Evolutionary conservation across 768 basidiomycete genomes (phyloP).

Genomic region (Tremella fuciformis): DNA sequence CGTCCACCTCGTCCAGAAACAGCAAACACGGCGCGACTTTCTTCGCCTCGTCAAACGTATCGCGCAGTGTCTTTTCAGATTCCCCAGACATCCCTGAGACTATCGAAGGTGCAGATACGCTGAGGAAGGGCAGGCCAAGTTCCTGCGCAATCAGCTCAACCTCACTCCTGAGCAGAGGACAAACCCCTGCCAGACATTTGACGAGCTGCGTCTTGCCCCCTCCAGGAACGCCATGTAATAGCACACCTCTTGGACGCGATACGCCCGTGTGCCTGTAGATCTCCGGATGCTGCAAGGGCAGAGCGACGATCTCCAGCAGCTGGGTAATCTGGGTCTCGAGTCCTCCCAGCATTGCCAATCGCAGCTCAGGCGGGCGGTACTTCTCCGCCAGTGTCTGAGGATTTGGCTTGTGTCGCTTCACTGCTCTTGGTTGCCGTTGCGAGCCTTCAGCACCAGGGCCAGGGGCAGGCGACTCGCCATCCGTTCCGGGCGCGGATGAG

Average conservation of each 20-base stretch:
- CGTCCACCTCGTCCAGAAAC: constrained; percentile 97
- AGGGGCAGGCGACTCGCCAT: background rate
- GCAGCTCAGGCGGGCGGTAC: constrained; percentile 69
- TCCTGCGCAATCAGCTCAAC: constrained; percentile 59
- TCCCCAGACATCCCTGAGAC: constrained; percentile 99
- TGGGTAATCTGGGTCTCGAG: constrained; percentile 82
- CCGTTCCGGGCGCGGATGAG: background rate
- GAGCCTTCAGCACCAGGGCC: background rate
- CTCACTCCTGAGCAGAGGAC: constrained; percentile 37
- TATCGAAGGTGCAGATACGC: constrained; percentile 88
- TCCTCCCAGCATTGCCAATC: constrained; percentile 83
- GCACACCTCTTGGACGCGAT: constrained; percentile 83
- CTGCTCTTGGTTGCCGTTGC: background rate
- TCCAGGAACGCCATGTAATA: constrained; percentile 92
- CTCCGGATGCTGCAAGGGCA: constrained; percentile 93
- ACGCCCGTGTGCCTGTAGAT: constrained; percentile 91
- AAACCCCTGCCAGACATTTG: constrained; percentile 89
- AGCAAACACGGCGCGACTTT: constrained; percentile 85
- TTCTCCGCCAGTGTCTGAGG: constrained; percentile 53
- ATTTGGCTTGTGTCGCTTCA: constrained; percentile 9
- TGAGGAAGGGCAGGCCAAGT: constrained; percentile 87
- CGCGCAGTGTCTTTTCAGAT: constrained; percentile 90
- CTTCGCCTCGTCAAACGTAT: constrained; percentile 98
- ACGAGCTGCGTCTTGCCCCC: constrained; percentile 95
- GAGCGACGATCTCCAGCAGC: constrained; percentile 90